Base-by-base conservation (phyloP, 345 rosid genomes). In the Pistacia atlantica region DNA sequence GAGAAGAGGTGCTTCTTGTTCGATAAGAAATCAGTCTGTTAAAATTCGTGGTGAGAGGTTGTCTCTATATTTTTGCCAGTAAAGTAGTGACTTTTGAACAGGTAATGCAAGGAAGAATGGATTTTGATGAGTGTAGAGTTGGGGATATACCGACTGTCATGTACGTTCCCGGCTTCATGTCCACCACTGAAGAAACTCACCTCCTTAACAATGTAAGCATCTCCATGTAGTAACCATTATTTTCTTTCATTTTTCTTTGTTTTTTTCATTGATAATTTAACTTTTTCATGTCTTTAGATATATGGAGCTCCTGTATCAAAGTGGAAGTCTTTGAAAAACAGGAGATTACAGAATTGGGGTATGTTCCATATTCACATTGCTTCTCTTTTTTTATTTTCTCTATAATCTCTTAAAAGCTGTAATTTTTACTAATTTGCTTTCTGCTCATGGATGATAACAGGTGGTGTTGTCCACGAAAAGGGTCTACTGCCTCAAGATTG, bases 331-430 rank as follows among this genome's bases (percentile, higher is more conserved):
- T 83, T 93, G 87, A 92, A 91, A 88, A 93, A 91, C 77, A 88
- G 98, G 81, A 90, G 97, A 79, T 85, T 96, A 70, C 97, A 96
- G 83, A 91, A 96, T 75, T 96, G 95, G 95, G 97, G 98, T 96
- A 72, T 49, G 87, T 75, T 37, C 55, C 8, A 37, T 37, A 57
- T 68, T 33, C 28, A 51, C 48, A 68, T 31, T 63, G 38, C 68
- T 2, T 68, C 11, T 33, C 5, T 35, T 16, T 71, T 61, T 31
- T 31, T 31, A 1, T 31, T 31, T 28, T 61, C 49, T 18, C 25
- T 60, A 56, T 69, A 68, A 71, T 73, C 81, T 60, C 17, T 16
- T 51, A 1, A 9, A 48, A 59, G 58, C 20, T 45, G 77, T 52
- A 4, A 22, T 46, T 48, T 76, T 63, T 31, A 31, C 2, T 31